A percentile compares a stretch with the other conserved stretches of the same genome.
These are phyloP conservation scores for Clarireedia monteithiana DNA, from an alignment of 2,329 filamentous ascomycete genomes.

Conservation along the genomic window DNA sequence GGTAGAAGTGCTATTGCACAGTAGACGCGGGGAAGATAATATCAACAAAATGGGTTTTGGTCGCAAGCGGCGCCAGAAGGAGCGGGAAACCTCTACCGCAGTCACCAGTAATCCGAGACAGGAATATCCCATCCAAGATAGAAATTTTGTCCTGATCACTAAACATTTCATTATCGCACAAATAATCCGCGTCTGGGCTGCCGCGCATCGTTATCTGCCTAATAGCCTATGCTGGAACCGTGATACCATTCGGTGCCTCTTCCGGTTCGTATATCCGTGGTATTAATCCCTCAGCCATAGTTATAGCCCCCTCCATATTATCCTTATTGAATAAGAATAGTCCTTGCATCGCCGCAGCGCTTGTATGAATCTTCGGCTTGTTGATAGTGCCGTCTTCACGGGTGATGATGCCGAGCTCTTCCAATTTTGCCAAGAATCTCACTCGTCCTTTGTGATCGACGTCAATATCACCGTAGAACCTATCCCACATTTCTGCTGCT, in stretches of 20 bases:
- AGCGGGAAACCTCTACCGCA: neutral
- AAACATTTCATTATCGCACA: neutral
- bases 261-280: constrained; percentile 46
- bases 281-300: constrained; percentile 63
- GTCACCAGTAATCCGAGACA: neutral
- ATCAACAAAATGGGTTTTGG: neutral
- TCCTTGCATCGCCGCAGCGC: constrained; percentile 87
- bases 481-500: constrained; percentile 81
- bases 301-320: constrained; percentile 78
- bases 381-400: constrained; percentile 29
- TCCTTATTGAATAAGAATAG: constrained; percentile 94
- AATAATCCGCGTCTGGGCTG: neutral
- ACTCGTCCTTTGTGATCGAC: constrained; percentile 50
- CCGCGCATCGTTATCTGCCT: neutral
- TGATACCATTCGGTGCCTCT: constrained; percentile 2
- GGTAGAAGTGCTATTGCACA: constrained; percentile 6
- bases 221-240: neutral
- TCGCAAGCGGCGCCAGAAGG: neutral
- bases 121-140: too few species aligned
- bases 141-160: neutral
- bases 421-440: constrained; percentile 64
- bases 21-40: neutral
- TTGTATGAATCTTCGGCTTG: constrained; percentile 42
- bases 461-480: constrained; percentile 87
- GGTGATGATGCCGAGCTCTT: constrained; percentile 62